These are phyloP conservation scores for Gracilaria gracilis DNA, from an alignment of 23 red algal species.

Conservation along the genomic window DNA sequence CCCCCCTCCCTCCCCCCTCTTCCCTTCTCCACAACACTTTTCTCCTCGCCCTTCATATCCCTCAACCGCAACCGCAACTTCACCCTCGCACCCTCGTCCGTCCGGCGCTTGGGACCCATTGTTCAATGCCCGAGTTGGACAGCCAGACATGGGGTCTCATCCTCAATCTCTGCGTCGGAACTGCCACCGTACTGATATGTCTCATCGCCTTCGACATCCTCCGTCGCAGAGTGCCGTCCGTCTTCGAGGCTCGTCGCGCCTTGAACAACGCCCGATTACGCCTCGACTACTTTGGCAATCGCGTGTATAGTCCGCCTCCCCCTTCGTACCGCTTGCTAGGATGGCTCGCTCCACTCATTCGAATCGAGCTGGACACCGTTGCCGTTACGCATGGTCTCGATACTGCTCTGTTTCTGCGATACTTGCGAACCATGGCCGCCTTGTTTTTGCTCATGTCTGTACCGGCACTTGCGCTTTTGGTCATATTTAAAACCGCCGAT, in stretches of 20 bases:
- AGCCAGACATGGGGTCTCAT: constrained; percentile 62
- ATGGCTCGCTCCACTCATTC: constrained; percentile 54
- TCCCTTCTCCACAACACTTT: background rate
- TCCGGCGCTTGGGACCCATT: background rate
- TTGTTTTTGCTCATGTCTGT: constrained; percentile 29
- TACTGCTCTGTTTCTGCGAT: constrained; percentile 58
- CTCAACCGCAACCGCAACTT: background rate
- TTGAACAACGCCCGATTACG: constrained; percentile 25
- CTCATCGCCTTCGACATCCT: constrained; percentile 68
- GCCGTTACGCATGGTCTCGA: constrained; percentile 71
- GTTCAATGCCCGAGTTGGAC: constrained; percentile 37
- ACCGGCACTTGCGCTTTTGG: constrained; percentile 30
- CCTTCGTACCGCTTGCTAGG: constrained; percentile 54
- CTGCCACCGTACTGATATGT: constrained; percentile 36
- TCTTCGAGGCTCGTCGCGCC: constrained; percentile 65
- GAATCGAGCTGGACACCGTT: constrained; percentile 47
- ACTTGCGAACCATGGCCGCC: constrained; percentile 45
- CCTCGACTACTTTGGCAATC: constrained; percentile 48
- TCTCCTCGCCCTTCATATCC: background rate
- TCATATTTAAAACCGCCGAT: constrained; percentile 64
- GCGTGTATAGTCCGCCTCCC: constrained; percentile 52
- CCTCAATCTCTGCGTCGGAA: constrained; percentile 59
- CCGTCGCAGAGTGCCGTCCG: constrained; percentile 48
- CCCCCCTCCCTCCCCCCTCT: background rate
- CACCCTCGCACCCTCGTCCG: background rate